phyloP scores from a whole-genome alignment of 2,329 filamentous ascomycete species.

The Elsinoe batatas region DNA sequence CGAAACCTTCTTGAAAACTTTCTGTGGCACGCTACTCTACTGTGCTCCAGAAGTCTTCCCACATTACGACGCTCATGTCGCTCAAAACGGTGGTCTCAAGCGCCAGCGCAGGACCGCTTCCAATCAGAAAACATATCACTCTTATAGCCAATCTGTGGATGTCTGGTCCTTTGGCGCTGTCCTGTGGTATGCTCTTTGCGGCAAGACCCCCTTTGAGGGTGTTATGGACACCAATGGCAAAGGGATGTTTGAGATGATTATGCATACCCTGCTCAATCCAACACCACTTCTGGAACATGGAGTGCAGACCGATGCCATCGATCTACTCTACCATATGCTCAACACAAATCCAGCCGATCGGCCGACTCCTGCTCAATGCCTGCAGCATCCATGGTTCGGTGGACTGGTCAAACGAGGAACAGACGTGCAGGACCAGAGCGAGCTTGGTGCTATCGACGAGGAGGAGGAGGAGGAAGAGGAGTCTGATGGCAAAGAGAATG shows the following conservation, averaged over 20 bases:
- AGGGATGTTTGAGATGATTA: conserved; percentile 75
- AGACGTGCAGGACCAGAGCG: conserved; percentile 12
- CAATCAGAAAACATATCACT: conserved; percentile 37
- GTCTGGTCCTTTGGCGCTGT: conserved; percentile 95
- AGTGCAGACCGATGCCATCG: conserved; percentile 58
- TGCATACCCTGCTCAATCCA: conserved; percentile 63
- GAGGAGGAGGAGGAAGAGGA: conserved; percentile 59
- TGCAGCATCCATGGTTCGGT: conserved; percentile 64
- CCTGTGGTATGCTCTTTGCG: conserved; percentile 75
- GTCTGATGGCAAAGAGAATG: conserved; percentile 36
- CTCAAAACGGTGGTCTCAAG: conserved; percentile 51
- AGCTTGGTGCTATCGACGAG: conserved; percentile 39
- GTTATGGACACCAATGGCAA: conserved; percentile 65
- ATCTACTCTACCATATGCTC: conserved; percentile 71
- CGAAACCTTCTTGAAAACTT: conserved; percentile 88
- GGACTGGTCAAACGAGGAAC: conserved; percentile 32
- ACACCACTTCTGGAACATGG: conserved; percentile 48
- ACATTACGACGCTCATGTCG: conserved; percentile 59
- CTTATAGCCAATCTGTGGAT: conserved; percentile 87
- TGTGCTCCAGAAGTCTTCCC: conserved; percentile 96
- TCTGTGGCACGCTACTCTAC: conserved; percentile 91
- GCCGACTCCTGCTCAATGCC: conserved; percentile 61
- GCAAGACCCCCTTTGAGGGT: conserved; percentile 70
- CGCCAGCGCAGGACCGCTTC: conserved; percentile 41
- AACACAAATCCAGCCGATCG: conserved; percentile 68